Evolutionary conservation across 805 yeast genomes (phyloP).

Genomic region (Metschnikowia proteae): DNA sequence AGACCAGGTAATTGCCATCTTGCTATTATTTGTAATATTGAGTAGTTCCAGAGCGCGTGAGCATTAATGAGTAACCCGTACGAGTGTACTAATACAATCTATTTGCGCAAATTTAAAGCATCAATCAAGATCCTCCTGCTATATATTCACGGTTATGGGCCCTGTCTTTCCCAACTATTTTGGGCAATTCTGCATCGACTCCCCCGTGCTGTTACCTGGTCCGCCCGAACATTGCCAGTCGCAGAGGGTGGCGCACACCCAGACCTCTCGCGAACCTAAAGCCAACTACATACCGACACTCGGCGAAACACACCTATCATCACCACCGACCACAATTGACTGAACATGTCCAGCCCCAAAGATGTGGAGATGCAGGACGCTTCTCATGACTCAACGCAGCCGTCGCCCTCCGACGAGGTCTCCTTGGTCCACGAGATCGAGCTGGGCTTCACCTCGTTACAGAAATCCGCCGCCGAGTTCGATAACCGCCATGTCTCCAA

Average conservation of each 20-base stretch:
- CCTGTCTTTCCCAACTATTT: too few relatives aligned
- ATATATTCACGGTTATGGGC: too few relatives aligned
- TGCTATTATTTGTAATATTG: too few relatives aligned
- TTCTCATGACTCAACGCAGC: background rate
- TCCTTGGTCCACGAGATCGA: slow-evolving; percentile 35
- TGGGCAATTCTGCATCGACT: too few relatives aligned
- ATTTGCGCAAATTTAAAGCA: too few relatives aligned
- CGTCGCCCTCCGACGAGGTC: slow-evolving; percentile 1
- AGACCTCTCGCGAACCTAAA: slow-evolving; percentile 6
- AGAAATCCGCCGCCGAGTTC: slow-evolving; percentile 62
- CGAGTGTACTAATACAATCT: too few relatives aligned
- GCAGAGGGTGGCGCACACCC: slow-evolving; percentile 5
- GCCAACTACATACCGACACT: background rate
- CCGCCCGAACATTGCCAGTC: background rate
- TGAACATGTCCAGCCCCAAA: slow-evolving; percentile 5
- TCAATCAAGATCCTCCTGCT: too few relatives aligned
- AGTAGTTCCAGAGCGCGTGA: too few relatives aligned
- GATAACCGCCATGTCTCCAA: slow-evolving; percentile 87
- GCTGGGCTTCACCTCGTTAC: slow-evolving; percentile 44
- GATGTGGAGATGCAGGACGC: slow-evolving; percentile 21
- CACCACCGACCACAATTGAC: background rate
- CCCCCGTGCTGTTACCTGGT: too few relatives aligned
- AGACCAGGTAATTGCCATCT: too few relatives aligned
- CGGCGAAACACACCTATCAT: background rate
- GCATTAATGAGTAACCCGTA: too few relatives aligned